Conservation (phyloP, 1,139 yeast genomes). For the Saccharomyces hybrid region DNA sequence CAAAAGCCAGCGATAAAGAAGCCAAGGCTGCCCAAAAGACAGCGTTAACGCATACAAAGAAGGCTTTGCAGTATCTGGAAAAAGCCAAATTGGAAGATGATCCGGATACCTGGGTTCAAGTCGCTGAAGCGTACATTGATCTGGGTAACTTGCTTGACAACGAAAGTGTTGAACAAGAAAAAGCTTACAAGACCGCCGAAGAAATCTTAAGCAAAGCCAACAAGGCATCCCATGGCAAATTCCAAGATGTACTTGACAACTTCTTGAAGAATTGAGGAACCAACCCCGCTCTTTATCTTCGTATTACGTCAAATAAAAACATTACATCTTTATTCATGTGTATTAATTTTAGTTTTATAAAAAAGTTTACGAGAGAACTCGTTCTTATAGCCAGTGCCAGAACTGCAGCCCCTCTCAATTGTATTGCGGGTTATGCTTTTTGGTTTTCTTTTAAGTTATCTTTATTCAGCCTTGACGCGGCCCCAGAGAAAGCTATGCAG, state of each 20-base stretch:
- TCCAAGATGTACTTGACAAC: slow-evolving; percentile 46
- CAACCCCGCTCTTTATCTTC: neutral
- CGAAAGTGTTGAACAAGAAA: slow-evolving; percentile 59
- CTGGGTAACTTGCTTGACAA: slow-evolving; percentile 65
- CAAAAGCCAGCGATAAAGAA: slow-evolving; percentile 33
- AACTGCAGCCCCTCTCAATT: neutral
- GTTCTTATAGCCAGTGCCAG: neutral
- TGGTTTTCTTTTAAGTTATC: neutral
- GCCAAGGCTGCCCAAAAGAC: slow-evolving; percentile 41
- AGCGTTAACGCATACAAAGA: slow-evolving; percentile 44
- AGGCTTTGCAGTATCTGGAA: slow-evolving; percentile 51
- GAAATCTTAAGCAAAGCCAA: slow-evolving; percentile 54
- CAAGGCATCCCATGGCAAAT: slow-evolving; percentile 69
- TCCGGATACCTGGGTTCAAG: slow-evolving; percentile 71
- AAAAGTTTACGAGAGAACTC: neutral
- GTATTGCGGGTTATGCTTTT: neutral
- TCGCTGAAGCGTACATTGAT: slow-evolving; percentile 79
- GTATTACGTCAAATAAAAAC: neutral
- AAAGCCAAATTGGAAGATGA: slow-evolving; percentile 62
- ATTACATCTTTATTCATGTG: neutral
- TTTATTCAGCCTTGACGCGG: neutral
- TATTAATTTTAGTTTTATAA: neutral
- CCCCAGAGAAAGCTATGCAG: neutral
- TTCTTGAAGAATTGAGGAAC: slow-evolving; percentile 17
- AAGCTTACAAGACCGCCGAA: slow-evolving; percentile 61